phyloP scores from a whole-genome alignment of 2,329 filamentous ascomycete species.

The Ophiostoma perfectum region DNA sequence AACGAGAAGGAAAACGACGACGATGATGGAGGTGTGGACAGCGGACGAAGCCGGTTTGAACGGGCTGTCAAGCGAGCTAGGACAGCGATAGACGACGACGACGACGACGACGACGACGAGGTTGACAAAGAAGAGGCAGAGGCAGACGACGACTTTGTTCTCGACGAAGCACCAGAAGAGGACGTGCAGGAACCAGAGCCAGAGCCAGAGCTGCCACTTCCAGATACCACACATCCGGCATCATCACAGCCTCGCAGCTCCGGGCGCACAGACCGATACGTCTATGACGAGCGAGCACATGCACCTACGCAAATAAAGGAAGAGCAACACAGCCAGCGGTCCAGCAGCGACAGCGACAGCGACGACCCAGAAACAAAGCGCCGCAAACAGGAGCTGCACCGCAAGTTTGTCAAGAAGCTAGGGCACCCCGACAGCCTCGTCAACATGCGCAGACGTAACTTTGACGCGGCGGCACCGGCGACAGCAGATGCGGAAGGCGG shows the following conservation, averaged over 20 bases:
- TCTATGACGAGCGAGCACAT: conserved; percentile 13
- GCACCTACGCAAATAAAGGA: neutral
- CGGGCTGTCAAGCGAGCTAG: conserved; percentile 41
- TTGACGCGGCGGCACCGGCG: conserved; percentile 44
- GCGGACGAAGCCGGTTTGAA: conserved; percentile 29
- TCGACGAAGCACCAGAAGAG: neutral
- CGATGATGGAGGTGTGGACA: neutral
- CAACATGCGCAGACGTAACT: conserved; percentile 57
- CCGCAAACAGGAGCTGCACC: conserved; percentile 65
- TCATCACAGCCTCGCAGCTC: conserved; percentile 17
- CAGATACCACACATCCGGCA: neutral
- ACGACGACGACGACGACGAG: neutral
- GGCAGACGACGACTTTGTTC: neutral
- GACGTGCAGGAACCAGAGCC: neutral
- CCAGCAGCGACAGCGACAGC: neutral
- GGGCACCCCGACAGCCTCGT: conserved; percentile 77
- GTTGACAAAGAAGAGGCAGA: neutral
- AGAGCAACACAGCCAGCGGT: neutral
- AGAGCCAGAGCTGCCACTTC: neutral
- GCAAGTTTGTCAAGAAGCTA: conserved; percentile 83
- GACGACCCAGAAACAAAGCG: conserved; percentile 34
- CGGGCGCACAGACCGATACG: conserved; percentile 18
- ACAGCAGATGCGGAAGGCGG: conserved; percentile 50
- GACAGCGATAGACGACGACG: neutral
- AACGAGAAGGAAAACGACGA: neutral